Percentiles rank a stretch among this genome's conserved stretches.
Conservation (phyloP, 2,329 filamentous ascomycete species). For the Ascochyta lentis region DNA sequence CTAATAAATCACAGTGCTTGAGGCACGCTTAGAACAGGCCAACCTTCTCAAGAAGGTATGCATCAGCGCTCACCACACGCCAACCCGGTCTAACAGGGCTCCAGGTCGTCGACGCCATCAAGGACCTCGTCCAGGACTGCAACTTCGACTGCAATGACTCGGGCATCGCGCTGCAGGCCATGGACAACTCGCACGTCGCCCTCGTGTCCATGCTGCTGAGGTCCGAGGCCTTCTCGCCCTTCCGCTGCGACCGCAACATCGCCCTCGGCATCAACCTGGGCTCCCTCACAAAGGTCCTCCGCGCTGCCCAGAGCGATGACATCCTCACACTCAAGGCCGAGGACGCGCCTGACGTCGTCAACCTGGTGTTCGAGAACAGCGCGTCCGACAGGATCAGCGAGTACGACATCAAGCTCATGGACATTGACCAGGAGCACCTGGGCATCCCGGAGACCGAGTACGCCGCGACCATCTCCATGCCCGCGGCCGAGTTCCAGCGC, state of each 20-base stretch:
- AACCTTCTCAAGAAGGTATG: conserved; percentile 89
- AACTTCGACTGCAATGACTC: conserved; percentile 99
- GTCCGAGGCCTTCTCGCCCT: conserved; percentile 91
- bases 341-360: conserved; percentile 93
- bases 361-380: conserved; percentile 91
- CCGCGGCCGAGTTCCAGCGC: conserved; percentile 86
- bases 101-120: conserved; percentile 97
- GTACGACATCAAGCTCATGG: conserved; percentile 99
- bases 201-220: conserved; percentile 99
- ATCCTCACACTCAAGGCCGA: conserved; percentile 96
- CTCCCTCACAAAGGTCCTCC: conserved; percentile 96
- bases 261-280: conserved; percentile 96
- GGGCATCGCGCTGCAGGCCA: conserved; percentile 95
- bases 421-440: conserved; percentile 99
- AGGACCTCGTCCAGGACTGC: conserved; percentile 98
- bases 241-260: conserved; percentile 98
- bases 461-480: conserved; percentile 88
- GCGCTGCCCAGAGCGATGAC: conserved; percentile 92
- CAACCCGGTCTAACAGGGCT: conserved; percentile 18
- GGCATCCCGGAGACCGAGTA: conserved; percentile 99
- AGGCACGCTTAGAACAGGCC: conserved; percentile 96
- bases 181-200: conserved; percentile 99
- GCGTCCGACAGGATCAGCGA: conserved; percentile 92
- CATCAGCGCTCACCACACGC: not conserved
- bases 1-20: conserved; percentile 71